Base-by-base conservation (phyloP, 108 stramenopile genomes). In the Cyclotella distinguenda region DNA sequence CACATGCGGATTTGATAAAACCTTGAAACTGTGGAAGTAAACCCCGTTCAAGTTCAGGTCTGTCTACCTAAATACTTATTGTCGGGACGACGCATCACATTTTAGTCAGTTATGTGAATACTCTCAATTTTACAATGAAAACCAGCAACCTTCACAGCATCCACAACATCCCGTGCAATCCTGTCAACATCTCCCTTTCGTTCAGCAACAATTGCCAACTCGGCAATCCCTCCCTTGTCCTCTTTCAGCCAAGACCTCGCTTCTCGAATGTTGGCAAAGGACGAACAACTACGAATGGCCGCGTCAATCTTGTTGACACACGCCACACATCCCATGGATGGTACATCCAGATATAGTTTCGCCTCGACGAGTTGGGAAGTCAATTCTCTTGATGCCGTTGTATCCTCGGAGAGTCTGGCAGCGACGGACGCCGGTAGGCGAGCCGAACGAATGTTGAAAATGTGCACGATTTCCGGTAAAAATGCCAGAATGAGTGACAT, bases 1-100 rank as follows among this genome's bases (percentile, higher is more conserved):
- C 11, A 87, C 88, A 15, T 85, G 90, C 71, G 94, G 94, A 9
- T 95, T 77, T 74, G 94, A 95, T 65, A 92, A 92, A 73, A 95
- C 94, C 4, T 66, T 95, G 35, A 95, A 95, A 62, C 61, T 90
- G 4, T 95, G 93, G 93, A 79, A 66, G 43, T 89, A 73, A 72
- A 40, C 2, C 23, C 0, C 15, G n/a, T n/a, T 6, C 2, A 35
- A 49, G 32, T 8, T 15, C 21, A 30, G 26, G 4, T n/a, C n/a
- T n/a, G n/a, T n/a, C n/a, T n/a, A n/a, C n/a, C n/a, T n/a, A n/a
- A n/a, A n/a, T n/a, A n/a, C n/a, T n/a, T n/a, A n/a, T n/a, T n/a
- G n/a, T n/a, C n/a, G n/a, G n/a, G n/a, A n/a, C n/a, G n/a, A n/a
- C n/a, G n/a, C n/a, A n/a, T n/a, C n/a, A n/a, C n/a, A n/a, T n/a